A percentile compares a stretch with the other conserved stretches of the same genome.
Evolutionary conservation across 768 basidiomycete species (phyloP).

Genomic region (Hebeloma cylindrosporum): DNA sequence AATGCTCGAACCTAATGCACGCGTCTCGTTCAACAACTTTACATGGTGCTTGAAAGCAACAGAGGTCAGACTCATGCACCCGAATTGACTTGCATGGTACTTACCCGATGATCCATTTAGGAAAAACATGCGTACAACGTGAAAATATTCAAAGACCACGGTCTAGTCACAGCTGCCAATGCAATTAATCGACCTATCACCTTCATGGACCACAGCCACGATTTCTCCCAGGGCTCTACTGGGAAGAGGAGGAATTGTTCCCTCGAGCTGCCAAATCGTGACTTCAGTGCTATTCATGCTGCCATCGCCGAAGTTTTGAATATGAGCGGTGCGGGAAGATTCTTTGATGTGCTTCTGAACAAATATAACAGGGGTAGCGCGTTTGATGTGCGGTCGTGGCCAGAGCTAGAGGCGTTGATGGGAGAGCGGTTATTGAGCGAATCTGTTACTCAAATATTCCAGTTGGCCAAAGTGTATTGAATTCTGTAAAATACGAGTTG

Average conservation of each 20-base stretch:
- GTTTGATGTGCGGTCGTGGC: slow-evolving; percentile 13
- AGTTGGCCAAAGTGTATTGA: slow-evolving; percentile 4
- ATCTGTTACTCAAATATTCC: neutral
- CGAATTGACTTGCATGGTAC: neutral
- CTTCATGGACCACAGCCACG: slow-evolving; percentile 15
- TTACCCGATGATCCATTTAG: slow-evolving; percentile 7
- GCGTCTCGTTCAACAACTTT: slow-evolving; percentile 5
- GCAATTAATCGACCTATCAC: slow-evolving; percentile 10
- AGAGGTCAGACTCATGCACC: slow-evolving; percentile 3
- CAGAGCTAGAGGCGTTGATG: slow-evolving; percentile 15
- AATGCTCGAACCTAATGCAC: slow-evolving; percentile 5
- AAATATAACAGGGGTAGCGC: slow-evolving; percentile 2
- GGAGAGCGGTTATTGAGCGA: slow-evolving; percentile 9
- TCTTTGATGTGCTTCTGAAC: slow-evolving; percentile 17
- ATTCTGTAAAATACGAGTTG: no score
- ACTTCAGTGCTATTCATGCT: slow-evolving; percentile 17
- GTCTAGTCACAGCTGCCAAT: neutral
- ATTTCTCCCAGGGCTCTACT: slow-evolving; percentile 7
- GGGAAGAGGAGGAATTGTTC: neutral
- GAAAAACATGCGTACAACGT: slow-evolving; percentile 8
- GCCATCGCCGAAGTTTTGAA: slow-evolving; percentile 18
- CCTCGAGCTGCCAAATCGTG: slow-evolving; percentile 15
- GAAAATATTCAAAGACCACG: slow-evolving; percentile 2
- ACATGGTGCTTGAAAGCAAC: slow-evolving; percentile 16
- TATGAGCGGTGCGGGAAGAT: slow-evolving; percentile 17